Percentiles rank a stretch among this genome's conserved stretches.
phyloP scores from a whole-genome alignment of 2,329 filamentous ascomycete species.

The Fusarium globosum region DNA sequence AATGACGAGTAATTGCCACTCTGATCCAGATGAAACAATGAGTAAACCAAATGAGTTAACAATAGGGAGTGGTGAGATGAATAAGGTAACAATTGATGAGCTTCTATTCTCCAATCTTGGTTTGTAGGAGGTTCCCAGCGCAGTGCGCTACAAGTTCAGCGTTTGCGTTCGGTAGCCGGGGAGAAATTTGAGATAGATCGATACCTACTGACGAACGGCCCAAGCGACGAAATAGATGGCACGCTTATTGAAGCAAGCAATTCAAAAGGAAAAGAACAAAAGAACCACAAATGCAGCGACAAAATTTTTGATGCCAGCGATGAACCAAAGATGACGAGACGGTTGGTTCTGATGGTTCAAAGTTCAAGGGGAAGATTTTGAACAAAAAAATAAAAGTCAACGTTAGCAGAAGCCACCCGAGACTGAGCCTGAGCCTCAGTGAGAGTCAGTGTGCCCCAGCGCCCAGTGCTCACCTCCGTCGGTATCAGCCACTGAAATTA shows the following conservation, averaged over 20 bases:
- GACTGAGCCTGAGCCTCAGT: constrained; percentile 6
- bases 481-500: constrained; percentile 11
- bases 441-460: constrained; percentile 11
- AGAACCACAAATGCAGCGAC: background rate
- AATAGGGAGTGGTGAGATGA: constrained; percentile 11
- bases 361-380: constrained; percentile 13
- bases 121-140: constrained; percentile 8
- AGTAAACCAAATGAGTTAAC: constrained; percentile 5
- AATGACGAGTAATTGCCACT: background rate
- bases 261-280: constrained; percentile 2
- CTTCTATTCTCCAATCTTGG: constrained; percentile 16
- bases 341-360: background rate
- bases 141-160: background rate
- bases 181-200: background rate
- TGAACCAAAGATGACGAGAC: constrained; percentile 2
- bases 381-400: background rate
- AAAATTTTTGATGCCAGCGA: background rate
- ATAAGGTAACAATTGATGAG: constrained; percentile 24
- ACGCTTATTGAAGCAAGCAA: background rate
- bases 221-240: constrained; percentile 1
- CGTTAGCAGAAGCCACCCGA: constrained; percentile 1
- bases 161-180: constrained; percentile 1
- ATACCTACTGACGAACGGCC: background rate
- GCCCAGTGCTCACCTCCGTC: background rate
- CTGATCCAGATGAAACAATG: constrained; percentile 7